These are phyloP conservation scores for Colletotrichum sp. DNA, from an alignment of 2,329 filamentous ascomycete genomes.

Conservation along the genomic window DNA sequence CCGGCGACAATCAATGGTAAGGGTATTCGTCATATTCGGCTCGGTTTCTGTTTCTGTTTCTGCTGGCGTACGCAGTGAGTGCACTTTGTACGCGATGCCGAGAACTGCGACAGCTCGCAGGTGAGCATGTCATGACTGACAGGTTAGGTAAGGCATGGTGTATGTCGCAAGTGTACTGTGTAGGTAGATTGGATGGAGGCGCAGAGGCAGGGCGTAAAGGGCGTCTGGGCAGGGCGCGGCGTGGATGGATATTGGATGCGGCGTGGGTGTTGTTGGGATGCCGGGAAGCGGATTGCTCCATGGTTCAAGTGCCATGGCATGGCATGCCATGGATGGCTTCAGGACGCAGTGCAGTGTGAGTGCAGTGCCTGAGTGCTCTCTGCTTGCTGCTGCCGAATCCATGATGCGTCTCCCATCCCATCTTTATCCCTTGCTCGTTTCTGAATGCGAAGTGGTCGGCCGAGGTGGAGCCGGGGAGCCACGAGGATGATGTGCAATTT, in stretches of 20 bases:
- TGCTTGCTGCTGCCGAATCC: neutral
- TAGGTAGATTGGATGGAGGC: neutral
- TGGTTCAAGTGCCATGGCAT: neutral
- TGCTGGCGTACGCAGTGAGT: neutral
- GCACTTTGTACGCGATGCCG: neutral
- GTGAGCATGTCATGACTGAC: neutral
- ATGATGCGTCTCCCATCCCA: neutral
- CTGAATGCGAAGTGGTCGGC: neutral
- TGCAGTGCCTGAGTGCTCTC: no score
- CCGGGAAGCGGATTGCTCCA: neutral
- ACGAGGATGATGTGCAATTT: neutral
- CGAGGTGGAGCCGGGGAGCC: neutral
- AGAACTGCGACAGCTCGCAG: neutral
- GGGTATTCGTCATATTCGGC: neutral
- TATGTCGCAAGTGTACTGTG: neutral
- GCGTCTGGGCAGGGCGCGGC: neutral
- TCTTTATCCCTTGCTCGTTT: neutral
- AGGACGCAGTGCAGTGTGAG: neutral
- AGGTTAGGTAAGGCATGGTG: neutral
- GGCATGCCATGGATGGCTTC: neutral
- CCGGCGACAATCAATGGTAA: neutral
- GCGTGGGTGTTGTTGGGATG: neutral
- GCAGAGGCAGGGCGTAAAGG: neutral
- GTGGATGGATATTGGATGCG: neutral
- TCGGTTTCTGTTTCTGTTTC: neutral